Conservation (phyloP, 371 early-diverging fungal genomes). For the Syncephalastrum contaminatum region DNA sequence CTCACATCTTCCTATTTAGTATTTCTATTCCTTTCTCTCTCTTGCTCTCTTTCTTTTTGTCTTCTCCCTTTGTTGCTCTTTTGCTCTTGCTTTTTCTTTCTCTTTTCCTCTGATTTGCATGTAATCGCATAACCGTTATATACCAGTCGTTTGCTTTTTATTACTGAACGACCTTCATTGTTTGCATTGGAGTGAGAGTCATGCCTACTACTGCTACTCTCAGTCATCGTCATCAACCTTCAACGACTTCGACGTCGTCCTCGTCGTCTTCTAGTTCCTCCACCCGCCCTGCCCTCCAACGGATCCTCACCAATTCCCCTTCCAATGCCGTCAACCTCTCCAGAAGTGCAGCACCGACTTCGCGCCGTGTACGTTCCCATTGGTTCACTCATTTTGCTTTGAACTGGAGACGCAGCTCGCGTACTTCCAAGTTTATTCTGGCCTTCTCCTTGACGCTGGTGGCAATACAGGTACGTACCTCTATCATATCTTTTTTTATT, state of each 20-base stretch:
- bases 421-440: constrained; percentile 36
- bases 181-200: not conserved
- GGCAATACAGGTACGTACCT: constrained; percentile 25
- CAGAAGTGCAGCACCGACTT: constrained; percentile 43
- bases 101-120: no score
- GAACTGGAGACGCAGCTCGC: constrained; percentile 47
- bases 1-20: not conserved
- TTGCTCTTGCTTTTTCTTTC: not conserved
- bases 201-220: constrained; percentile 26
- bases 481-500: not conserved
- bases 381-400: constrained; percentile 50
- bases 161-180: no score
- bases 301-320: constrained; percentile 41
- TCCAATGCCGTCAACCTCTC: constrained; percentile 47
- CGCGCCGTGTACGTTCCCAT: constrained; percentile 46
- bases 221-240: constrained; percentile 48
- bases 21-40: not conserved
- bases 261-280: constrained; percentile 41
- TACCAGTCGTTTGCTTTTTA: no score
- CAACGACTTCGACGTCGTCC: constrained; percentile 41
- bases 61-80: not conserved
- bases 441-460: constrained; percentile 37
- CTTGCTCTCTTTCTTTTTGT: not conserved
- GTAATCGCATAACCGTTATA: no score
- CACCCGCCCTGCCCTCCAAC: constrained; percentile 47